Percentiles rank a stretch among this genome's conserved stretches.
Conservation (phyloP, 2,329 filamentous ascomycete genomes). For the Pseudogymnoascus sp. region DNA sequence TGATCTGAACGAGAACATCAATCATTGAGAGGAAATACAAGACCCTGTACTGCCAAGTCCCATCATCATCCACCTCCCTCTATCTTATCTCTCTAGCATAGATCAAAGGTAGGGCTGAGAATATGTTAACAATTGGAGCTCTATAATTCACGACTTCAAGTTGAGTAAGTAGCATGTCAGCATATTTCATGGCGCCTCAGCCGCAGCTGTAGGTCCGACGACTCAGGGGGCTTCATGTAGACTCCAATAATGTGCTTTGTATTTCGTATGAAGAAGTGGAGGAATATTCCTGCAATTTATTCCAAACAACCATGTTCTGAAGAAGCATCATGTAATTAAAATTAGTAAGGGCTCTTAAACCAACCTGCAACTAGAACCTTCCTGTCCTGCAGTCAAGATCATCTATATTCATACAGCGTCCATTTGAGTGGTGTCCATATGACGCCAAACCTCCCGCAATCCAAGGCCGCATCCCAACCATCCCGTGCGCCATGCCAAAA, state of each 20-base stretch:
- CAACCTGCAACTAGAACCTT: constrained; percentile 8
- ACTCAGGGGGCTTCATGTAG: background rate
- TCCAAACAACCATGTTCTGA: constrained; percentile 7
- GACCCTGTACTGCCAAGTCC: background rate
- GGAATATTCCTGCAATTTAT: background rate
- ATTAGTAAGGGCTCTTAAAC: constrained; percentile 6
- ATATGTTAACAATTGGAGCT: background rate
- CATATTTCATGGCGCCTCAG: background rate
- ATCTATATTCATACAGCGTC: constrained; percentile 7
- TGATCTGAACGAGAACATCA: background rate
- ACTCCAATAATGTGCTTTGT: background rate
- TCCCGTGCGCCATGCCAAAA: constrained; percentile 4
- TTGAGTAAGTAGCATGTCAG: background rate
- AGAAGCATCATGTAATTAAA: constrained; percentile 7
- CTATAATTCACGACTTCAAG: background rate
- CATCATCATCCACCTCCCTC: background rate
- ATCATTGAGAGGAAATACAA: background rate
- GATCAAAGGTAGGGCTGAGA: background rate
- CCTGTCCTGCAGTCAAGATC: constrained; percentile 7
- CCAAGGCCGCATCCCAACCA: constrained; percentile 6
- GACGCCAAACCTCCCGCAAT: constrained; percentile 4
- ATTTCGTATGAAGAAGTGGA: background rate
- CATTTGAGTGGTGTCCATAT: constrained; percentile 1
- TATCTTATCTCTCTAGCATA: background rate
- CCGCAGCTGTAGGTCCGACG: background rate